Base-by-base conservation (phyloP, 352 stramenopile species). In the Phytopythium ostracodes region DNA sequence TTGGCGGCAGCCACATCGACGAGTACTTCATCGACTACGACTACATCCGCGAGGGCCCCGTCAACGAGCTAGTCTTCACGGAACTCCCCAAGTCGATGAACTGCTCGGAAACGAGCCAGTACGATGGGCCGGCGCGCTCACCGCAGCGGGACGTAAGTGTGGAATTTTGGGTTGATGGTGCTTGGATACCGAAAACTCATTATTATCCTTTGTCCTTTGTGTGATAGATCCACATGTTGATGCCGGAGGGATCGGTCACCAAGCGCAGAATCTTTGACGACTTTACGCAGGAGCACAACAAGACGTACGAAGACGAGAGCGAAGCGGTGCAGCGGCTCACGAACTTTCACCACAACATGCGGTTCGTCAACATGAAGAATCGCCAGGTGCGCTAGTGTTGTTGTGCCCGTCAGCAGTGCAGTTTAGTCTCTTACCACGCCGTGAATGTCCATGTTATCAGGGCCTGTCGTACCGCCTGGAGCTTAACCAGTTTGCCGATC, bases 21-120 rank as follows among this genome's bases (percentile, higher is more conserved):
- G 87, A 97, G 71, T 97, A 97, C 70, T 94, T 79, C 58, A 59
- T 96, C 55, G 87, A 97, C 65, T 97, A 97, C 72, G 72, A 93
- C 57, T 94, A 92, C 67, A 72, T 96, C 22, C 84, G 86, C 42
- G 82, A 81, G 56, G 85, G 84, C 0, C 76, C 84, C 14, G 68
- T 93, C 31, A 65, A 84, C 35, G 67, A 77, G 57, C 66, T 87
- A 42, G 83, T 94, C 20, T 94, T 94, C 43, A 74, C 63, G 31
- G 78, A 84, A 61, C 62, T 89, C 27, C 80, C 88, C 55, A 73
- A 75, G 59, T 77, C 76, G 27, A 94, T 95, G 84, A 93, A 94
- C 67, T 97, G 88, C 73, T 84, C 81, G 0, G 75, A 84, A 60
- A 75, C 87, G 67, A 71, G 62, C 31, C 68, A 75, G 2, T 73